Conservation (phyloP, 805 yeast species). For the Saturnispora quitensis region DNA sequence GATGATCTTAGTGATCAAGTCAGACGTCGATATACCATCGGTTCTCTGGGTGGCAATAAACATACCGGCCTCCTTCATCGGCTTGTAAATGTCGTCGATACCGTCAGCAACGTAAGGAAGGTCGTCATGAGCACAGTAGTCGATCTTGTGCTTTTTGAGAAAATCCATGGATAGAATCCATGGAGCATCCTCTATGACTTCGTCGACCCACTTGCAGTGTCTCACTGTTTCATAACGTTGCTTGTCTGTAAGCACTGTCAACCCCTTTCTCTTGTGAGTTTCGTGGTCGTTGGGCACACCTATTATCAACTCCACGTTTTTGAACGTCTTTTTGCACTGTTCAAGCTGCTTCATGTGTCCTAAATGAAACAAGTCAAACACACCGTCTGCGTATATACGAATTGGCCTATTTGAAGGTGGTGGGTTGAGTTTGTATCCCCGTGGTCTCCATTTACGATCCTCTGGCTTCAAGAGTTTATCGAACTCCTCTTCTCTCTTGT, state of each 20-base stretch:
- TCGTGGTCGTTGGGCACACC: conserved; percentile 88
- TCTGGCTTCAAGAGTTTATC: conserved; percentile 62
- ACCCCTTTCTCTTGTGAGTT: conserved; percentile 87
- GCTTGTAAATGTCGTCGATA: conserved; percentile 84
- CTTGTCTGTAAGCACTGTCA: conserved; percentile 80
- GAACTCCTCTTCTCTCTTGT: conserved; percentile 43
- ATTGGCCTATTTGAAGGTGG: conserved; percentile 85
- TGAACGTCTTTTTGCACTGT: conserved; percentile 88
- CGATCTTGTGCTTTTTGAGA: conserved; percentile 69
- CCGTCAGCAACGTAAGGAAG: conserved; percentile 88
- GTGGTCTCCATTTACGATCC: conserved; percentile 68
- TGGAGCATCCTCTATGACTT: conserved; percentile 89
- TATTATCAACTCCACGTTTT: conserved; percentile 75
- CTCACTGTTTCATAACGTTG: conserved; percentile 86
- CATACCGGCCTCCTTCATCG: conserved; percentile 84
- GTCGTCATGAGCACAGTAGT: conserved; percentile 97
- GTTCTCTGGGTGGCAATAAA: conserved; percentile 94
- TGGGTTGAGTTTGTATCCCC: conserved; percentile 64
- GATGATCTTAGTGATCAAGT: conserved; percentile 89
- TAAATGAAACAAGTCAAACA: conserved; percentile 89
- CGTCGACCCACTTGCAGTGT: conserved; percentile 98
- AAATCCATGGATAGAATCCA: conserved; percentile 90
- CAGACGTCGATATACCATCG: conserved; percentile 92
- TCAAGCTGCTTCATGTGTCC: conserved; percentile 98
- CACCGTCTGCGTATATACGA: conserved; percentile 97